Percentiles rank a stretch among this genome's conserved stretches.
Evolutionary conservation across 2,329 filamentous ascomycete species (phyloP).

Genomic region (Trichothecium sympodiale): DNA sequence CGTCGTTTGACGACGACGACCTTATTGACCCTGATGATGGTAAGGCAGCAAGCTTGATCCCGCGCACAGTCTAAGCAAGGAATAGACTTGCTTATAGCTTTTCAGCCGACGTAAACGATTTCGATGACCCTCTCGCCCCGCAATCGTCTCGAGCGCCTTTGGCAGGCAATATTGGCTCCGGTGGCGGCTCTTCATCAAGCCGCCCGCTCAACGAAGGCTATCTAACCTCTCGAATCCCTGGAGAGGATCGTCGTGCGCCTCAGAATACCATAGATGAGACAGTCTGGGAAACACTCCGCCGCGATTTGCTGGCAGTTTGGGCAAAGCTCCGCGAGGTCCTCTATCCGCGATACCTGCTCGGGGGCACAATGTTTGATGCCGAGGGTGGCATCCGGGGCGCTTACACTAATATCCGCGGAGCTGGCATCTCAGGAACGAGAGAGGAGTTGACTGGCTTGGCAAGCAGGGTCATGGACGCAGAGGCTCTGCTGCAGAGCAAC

Average conservation of each 20-base stretch:
- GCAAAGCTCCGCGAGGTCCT: slow-evolving; percentile 97
- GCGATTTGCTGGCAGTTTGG: slow-evolving; percentile 89
- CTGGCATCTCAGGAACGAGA: slow-evolving; percentile 45
- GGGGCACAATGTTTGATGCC: slow-evolving; percentile 51
- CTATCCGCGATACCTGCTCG: slow-evolving; percentile 87
- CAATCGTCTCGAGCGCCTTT: slow-evolving; percentile 67
- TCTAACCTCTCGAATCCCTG: slow-evolving; percentile 79
- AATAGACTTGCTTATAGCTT: slow-evolving; percentile 8
- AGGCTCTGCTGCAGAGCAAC: slow-evolving; percentile 49
- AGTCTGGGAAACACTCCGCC: slow-evolving; percentile 92
- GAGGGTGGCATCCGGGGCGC: slow-evolving; percentile 45
- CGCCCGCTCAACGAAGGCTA: slow-evolving; percentile 61
- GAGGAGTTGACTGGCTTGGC: slow-evolving; percentile 52
- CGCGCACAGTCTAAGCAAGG: neutral
- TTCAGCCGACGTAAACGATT: slow-evolving; percentile 76
- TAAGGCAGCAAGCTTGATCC: slow-evolving; percentile 20
- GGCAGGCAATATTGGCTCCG: slow-evolving; percentile 68
- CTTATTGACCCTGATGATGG: slow-evolving; percentile 73
- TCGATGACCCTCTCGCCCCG: slow-evolving; percentile 70
- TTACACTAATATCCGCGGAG: slow-evolving; percentile 49
- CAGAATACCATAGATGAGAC: slow-evolving; percentile 94
- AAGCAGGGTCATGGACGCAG: slow-evolving; percentile 52
- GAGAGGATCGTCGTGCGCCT: slow-evolving; percentile 82
- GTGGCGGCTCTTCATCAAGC: slow-evolving; percentile 34
- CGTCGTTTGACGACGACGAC: slow-evolving; percentile 55